Evolutionary conservation across 108 stramenopile genomes (phyloP).

Genomic region (Skeletonema costatum): DNA sequence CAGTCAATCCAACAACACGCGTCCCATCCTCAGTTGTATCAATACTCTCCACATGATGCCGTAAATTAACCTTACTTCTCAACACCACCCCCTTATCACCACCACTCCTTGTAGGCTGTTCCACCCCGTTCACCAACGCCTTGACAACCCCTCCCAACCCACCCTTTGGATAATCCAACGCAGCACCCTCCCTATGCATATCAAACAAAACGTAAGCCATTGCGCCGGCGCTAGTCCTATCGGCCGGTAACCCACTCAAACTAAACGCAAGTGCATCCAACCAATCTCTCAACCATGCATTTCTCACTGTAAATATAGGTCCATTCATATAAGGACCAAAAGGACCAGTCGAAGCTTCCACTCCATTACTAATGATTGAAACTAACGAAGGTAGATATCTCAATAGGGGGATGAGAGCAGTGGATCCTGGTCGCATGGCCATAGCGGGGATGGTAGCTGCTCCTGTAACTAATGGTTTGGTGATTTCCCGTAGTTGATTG

Average conservation of each 20-base stretch:
- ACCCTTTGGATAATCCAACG: constrained; percentile 88
- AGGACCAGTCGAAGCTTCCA: constrained; percentile 66
- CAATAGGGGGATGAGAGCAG: constrained; percentile 68
- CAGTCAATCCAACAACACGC: constrained; percentile 62
- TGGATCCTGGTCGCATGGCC: constrained; percentile 79
- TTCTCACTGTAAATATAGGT: constrained; percentile 71
- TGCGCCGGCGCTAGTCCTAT: constrained; percentile 85
- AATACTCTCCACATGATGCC: constrained; percentile 66
- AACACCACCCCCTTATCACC: neutral
- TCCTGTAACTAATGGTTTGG: constrained; percentile 61
- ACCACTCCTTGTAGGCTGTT: constrained; percentile 48
- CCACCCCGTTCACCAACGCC: constrained; percentile 89
- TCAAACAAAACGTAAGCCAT: constrained; percentile 94
- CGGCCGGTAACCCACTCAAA: constrained; percentile 85
- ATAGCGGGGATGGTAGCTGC: constrained; percentile 76
- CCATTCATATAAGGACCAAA: constrained; percentile 86
- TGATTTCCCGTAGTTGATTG: constrained; percentile 58
- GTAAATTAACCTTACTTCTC: constrained; percentile 66
- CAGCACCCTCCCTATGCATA: constrained; percentile 85
- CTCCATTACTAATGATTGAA: constrained; percentile 60
- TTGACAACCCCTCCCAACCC: constrained; percentile 84
- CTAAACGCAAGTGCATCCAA: constrained; percentile 94
- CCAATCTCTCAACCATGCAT: constrained; percentile 89
- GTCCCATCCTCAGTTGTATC: constrained; percentile 57
- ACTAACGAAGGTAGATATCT: constrained; percentile 72